Base-by-base conservation (phyloP, 1,284 basidiomycete species). In the Phylloporus gajari region DNA sequence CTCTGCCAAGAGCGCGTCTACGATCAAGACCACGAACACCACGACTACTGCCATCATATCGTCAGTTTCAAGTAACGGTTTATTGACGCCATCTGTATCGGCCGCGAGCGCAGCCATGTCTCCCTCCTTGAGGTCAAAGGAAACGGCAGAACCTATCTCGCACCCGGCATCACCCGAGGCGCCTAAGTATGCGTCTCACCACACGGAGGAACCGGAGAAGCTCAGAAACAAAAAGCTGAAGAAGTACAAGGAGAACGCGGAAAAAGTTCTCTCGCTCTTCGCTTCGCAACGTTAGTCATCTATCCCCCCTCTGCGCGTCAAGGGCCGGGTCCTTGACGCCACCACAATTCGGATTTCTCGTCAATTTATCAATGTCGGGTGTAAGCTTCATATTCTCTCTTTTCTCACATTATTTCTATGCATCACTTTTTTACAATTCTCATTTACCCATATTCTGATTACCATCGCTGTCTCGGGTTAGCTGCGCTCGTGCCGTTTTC, bases 181-280 rank as follows among this genome's bases (percentile, higher is more conserved):
- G 5, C 78, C 81, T 40, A 85, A 81, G 72, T 75, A 74, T 40
- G 44, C 63, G 13, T 70, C 75, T 64, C 74, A 83, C 53, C 76
- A 79, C 12, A 72, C 74, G 23, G 84, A 85, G 51, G 88, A 88
- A 65, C 84, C 85, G 27, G 89, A 91, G 82, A 89, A 88, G 78
- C 82, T 84, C 70, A 91, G 88, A 87, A 90, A 83, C 78, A 93
- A 90, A 85, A 93, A 92, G 82, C 81, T 94, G 83, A 93, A 93
- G 87, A 94, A 90, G 84, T 93, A 93, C 84, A 94, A 94, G 83
- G 91, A 93, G 81, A 92, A 91, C 71, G 92, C 93, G 19, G 93
- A 94, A 85, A 94, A 94, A 78, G 87, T 95, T 71, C 87, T 94
- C 73, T 93, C 93, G 44, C 85, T 95, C 73, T 94, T 95, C 82